phyloP scores from a whole-genome alignment of 495 filamentous ascomycete genomes.

The Aspergillus conjunctus region DNA sequence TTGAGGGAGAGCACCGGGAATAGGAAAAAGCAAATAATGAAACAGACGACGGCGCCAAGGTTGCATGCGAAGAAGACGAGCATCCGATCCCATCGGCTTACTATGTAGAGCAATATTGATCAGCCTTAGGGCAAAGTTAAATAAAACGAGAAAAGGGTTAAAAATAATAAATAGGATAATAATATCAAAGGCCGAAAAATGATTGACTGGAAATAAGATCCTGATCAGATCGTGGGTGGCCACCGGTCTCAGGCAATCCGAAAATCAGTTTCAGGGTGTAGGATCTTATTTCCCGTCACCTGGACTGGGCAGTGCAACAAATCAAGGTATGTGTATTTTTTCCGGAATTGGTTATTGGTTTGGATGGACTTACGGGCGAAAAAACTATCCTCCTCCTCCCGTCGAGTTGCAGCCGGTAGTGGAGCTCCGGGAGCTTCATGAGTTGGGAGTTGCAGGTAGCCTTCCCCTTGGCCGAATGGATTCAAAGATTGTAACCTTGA shows the following conservation, averaged over 20 bases:
- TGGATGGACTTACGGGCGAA: conserved; percentile 81
- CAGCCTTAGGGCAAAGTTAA: conserved; percentile 25
- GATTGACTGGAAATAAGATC: background rate
- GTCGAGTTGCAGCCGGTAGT: conserved; percentile 77
- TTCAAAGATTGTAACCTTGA: conserved; percentile 84
- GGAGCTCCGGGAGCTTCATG: conserved; percentile 82
- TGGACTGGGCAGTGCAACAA: conserved; percentile 31
- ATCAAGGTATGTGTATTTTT: conserved; percentile 21
- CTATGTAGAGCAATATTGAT: conserved; percentile 49
- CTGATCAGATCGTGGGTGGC: background rate
- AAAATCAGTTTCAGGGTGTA: conserved; percentile 41
- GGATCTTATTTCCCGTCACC: conserved; percentile 46
- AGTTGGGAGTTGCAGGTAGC: conserved; percentile 91
- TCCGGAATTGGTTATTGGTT: conserved; percentile 29
- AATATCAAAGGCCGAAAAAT: conserved; percentile 6
- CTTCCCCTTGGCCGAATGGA: conserved; percentile 77
- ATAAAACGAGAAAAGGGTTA: conserved; percentile 13
- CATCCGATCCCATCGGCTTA: conserved; percentile 96
- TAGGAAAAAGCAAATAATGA: conserved; percentile 86
- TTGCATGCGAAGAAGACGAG: conserved; percentile 92
- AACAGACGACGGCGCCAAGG: conserved; percentile 84
- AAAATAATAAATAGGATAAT: conserved; percentile 7
- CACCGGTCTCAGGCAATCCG: conserved; percentile 17
- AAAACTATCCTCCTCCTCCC: conserved; percentile 94
- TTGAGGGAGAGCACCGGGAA: conserved; percentile 76